Evolutionary conservation across 805 yeast species (phyloP).

Genomic region (Candida hungchunana): DNA sequence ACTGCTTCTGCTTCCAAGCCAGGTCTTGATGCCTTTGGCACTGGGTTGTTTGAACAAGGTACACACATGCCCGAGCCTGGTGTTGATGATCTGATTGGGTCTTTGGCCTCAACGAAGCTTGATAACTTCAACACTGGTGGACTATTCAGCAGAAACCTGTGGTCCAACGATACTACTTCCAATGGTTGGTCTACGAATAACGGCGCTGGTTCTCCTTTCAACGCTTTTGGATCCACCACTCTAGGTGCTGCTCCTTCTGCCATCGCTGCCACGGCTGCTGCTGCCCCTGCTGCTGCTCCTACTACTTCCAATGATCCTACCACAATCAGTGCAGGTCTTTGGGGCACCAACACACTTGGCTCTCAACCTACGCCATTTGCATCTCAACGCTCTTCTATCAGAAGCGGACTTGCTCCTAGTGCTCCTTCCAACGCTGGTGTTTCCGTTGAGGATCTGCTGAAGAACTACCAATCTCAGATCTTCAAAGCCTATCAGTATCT

Average conservation of each 20-base stretch:
- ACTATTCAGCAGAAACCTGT: constrained; percentile 6
- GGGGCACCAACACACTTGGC: too few relatives aligned
- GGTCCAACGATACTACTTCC: constrained; percentile 3
- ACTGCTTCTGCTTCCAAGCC: constrained; percentile 3
- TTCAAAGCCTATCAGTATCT: constrained; percentile 10
- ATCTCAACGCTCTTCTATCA: too few relatives aligned
- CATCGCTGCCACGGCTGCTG: background rate
- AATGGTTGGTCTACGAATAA: constrained; percentile 4
- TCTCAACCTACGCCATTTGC: too few relatives aligned
- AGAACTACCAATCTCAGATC: constrained; percentile 8
- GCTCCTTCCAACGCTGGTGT: background rate
- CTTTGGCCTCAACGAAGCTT: constrained; percentile 6
- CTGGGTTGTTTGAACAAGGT: constrained; percentile 4
- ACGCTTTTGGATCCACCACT: background rate
- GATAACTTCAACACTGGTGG: constrained; percentile 10
- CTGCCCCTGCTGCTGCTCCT: background rate
- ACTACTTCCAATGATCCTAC: too few relatives aligned
- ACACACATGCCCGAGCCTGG: constrained; percentile 3
- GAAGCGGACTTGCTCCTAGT: background rate
- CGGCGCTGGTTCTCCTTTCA: background rate
- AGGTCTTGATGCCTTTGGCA: background rate
- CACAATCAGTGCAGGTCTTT: too few relatives aligned
- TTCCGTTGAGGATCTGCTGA: constrained; percentile 5
- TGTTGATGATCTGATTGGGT: constrained; percentile 6
- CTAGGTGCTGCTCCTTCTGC: background rate